Evolutionary conservation across 176 grass and related monocot species (phyloP).

Genomic region (Rhipidocladum racemiflorum): DNA sequence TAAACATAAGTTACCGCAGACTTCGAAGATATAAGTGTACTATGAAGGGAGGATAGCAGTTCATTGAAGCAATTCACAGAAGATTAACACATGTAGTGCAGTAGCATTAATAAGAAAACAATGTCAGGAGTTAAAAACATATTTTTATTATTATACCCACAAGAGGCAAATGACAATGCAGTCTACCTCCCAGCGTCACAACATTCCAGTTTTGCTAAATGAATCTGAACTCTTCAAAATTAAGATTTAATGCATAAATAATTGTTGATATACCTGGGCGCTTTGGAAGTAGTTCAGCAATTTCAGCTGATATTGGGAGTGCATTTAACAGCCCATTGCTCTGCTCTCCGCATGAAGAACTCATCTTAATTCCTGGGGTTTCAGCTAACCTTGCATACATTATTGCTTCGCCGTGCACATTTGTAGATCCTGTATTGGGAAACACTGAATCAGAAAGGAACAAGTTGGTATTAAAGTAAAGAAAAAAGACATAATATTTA

Average conservation of each 20-base stretch:
- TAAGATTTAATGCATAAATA: background rate
- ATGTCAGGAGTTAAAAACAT: background rate
- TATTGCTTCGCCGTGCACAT: slow-evolving; percentile 65
- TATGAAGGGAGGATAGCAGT: background rate
- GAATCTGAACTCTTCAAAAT: background rate
- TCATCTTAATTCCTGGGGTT: slow-evolving; percentile 41
- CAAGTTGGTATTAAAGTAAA: background rate
- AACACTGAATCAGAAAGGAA: background rate
- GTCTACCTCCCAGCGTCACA: background rate
- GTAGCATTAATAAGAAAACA: background rate
- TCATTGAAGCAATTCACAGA: background rate
- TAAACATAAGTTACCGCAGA: background rate
- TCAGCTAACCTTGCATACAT: slow-evolving; percentile 59
- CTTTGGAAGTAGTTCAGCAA: slow-evolving; percentile 75
- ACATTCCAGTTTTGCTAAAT: background rate
- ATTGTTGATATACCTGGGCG: slow-evolving; percentile 35
- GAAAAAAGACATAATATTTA: slow-evolving; percentile 18
- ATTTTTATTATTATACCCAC: background rate
- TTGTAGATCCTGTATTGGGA: slow-evolving; percentile 36
- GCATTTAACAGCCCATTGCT: slow-evolving; percentile 48
- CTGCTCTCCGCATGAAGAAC: slow-evolving; percentile 30
- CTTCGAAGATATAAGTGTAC: background rate
- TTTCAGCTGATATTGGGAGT: slow-evolving; percentile 87
- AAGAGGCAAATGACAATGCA: background rate
- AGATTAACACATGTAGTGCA: background rate